Percentiles rank a stretch among this genome's conserved stretches.
Evolutionary conservation across 768 basidiomycete species (phyloP).

Genomic region (Kwoniella botswanensis): DNA sequence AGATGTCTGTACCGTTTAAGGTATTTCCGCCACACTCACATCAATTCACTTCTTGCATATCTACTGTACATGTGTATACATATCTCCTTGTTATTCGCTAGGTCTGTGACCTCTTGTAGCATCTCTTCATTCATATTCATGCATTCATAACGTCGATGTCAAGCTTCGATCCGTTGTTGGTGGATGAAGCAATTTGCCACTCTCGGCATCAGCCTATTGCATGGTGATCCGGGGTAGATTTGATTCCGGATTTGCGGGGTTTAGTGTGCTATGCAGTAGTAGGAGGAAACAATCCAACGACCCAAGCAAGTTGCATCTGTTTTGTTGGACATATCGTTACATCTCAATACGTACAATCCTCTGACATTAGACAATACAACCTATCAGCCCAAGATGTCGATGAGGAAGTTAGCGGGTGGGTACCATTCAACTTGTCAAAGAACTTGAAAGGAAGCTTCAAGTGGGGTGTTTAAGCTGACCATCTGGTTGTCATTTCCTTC

Average conservation of each 20-base stretch:
- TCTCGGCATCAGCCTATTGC: not conserved
- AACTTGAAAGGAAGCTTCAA: no score
- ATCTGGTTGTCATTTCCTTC: not conserved
- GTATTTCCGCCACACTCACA: not conserved
- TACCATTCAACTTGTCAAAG: not conserved
- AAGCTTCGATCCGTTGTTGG: not conserved
- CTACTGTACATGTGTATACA: not conserved
- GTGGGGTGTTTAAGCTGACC: not conserved
- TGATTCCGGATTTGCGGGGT: not conserved
- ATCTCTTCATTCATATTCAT: not conserved
- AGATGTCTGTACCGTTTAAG: slow-evolving; percentile 13
- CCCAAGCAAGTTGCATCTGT: no score
- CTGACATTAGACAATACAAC: not conserved
- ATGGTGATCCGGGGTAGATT: not conserved
- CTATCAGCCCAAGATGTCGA: slow-evolving; percentile 3
- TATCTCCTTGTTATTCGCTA: not conserved
- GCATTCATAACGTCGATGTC: not conserved
- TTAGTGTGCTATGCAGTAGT: not conserved
- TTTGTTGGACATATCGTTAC: no score
- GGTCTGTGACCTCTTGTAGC: not conserved
- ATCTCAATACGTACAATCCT: not conserved
- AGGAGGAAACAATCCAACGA: not conserved
- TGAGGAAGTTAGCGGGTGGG: slow-evolving; percentile 10
- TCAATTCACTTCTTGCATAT: not conserved
- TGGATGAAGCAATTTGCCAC: no score